phyloP scores from a whole-genome alignment of 2,329 filamentous ascomycete species.

The Scortechinia acanthostroma region DNA sequence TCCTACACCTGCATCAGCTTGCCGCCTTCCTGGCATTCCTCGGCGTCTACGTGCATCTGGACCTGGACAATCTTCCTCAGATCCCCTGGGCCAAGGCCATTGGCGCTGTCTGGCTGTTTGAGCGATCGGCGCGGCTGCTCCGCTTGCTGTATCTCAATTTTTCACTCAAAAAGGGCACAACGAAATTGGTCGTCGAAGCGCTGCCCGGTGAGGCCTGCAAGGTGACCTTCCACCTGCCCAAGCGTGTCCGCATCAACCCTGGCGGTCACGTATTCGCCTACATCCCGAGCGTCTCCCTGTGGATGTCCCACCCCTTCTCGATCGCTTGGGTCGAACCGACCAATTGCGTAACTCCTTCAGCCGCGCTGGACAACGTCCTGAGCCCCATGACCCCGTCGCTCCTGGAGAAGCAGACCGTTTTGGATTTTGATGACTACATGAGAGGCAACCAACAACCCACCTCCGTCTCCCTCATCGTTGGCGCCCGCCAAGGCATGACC shows the following conservation, averaged over 20 bases:
- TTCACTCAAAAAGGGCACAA: conserved; percentile 34
- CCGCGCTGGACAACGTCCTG: conserved; percentile 8
- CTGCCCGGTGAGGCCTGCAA: conserved; percentile 32
- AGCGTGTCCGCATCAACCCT: conserved; percentile 40
- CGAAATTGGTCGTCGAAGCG: conserved; percentile 45
- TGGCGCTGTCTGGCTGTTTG: conserved; percentile 25
- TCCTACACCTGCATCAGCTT: conserved; percentile 34
- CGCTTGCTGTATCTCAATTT: conserved; percentile 45
- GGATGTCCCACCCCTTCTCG: conserved; percentile 39
- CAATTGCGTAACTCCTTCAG: conserved; percentile 12
- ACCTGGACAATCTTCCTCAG: conserved; percentile 28
- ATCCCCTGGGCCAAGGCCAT: conserved; percentile 24
- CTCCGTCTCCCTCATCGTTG: conserved; percentile 43
- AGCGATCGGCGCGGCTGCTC: conserved; percentile 33
- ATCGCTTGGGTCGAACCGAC: conserved; percentile 31
- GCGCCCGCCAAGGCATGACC: conserved; percentile 57
- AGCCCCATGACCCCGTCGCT: conserved; percentile 9
- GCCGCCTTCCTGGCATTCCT: conserved; percentile 29
- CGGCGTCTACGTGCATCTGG: conserved; percentile 31
- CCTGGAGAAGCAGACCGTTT: conserved; percentile 20
- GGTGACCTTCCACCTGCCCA: conserved; percentile 49
- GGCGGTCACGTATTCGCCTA: conserved; percentile 55
- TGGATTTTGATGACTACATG: conserved; percentile 9
- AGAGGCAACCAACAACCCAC: conserved; percentile 14
- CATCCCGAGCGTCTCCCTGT: conserved; percentile 36